phyloP scores from a whole-genome alignment of 2,329 filamentous ascomycete species.

The Rhynchosporium agropyri region DNA sequence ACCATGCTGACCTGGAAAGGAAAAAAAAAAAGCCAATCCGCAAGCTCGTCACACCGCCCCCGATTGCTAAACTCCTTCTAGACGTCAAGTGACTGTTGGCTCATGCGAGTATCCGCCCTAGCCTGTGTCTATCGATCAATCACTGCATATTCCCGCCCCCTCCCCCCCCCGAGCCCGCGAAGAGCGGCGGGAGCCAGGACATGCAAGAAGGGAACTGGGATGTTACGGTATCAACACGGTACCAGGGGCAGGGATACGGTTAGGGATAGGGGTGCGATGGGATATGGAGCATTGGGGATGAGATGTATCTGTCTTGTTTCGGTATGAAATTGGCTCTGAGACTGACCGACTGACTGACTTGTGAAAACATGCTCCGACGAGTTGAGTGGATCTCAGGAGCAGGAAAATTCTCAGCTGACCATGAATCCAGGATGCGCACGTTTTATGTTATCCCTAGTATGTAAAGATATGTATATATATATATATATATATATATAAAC shows the following conservation, averaged over 20 bases:
- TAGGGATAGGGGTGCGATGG: background rate
- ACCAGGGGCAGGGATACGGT: slow-evolving; percentile 15
- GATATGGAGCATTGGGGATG: background rate
- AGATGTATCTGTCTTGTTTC: too few species aligned
- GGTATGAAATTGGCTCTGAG: background rate
- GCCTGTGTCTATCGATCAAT: slow-evolving; percentile 31
- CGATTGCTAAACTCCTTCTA: slow-evolving; percentile 22
- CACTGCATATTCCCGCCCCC: slow-evolving; percentile 34
- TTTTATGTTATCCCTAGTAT: too few species aligned
- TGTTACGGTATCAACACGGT: too few species aligned
- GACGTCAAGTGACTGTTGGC: slow-evolving; percentile 35
- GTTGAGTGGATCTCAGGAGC: background rate
- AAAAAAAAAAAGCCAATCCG: background rate
- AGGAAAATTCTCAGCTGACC: background rate
- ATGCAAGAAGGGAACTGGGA: slow-evolving; percentile 19
- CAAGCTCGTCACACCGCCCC: slow-evolving; percentile 31
- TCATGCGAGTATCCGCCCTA: slow-evolving; percentile 40
- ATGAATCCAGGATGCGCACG: background rate
- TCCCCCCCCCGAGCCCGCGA: background rate
- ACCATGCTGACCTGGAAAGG: background rate
- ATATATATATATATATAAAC: too few species aligned
- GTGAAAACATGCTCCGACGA: background rate
- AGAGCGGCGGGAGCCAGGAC: slow-evolving; percentile 37
- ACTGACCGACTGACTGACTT: background rate
- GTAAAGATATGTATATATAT: too few species aligned